Evolutionary conservation across 495 filamentous ascomycete species (phyloP).

Genomic region (Entonaema liquescens): DNA sequence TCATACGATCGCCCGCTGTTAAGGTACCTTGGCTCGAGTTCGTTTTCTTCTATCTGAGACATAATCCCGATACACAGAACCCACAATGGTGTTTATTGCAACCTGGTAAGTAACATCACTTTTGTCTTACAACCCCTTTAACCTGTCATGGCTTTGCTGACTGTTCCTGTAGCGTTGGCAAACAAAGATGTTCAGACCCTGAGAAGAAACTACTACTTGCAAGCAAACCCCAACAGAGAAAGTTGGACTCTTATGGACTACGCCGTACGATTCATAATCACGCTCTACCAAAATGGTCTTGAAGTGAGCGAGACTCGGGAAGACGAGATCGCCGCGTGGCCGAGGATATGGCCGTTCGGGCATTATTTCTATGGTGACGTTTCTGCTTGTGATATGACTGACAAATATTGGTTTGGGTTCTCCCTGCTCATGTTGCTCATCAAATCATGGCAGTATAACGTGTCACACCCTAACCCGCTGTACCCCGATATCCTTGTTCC

Average conservation of each 20-base stretch:
- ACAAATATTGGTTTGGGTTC: constrained; percentile 32
- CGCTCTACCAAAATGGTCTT: neutral
- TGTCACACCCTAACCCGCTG: neutral
- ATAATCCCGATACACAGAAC: neutral
- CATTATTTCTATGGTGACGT: neutral
- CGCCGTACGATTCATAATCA: constrained; percentile 13
- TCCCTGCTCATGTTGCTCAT: constrained; percentile 12
- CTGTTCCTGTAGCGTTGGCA: neutral
- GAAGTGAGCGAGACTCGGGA: neutral
- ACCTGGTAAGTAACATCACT: neutral
- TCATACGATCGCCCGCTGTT: constrained; percentile 8
- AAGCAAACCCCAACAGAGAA: neutral
- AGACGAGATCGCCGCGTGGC: neutral
- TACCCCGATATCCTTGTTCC: neutral
- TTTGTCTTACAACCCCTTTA: neutral
- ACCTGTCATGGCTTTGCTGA: neutral
- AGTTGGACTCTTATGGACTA: constrained; percentile 24
- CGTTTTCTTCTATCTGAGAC: neutral
- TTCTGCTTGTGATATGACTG: neutral
- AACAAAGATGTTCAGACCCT: neutral
- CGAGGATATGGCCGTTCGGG: neutral
- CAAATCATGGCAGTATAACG: constrained; percentile 9
- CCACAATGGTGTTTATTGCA: constrained; percentile 22
- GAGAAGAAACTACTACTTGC: neutral
- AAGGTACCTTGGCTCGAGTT: neutral